Base-by-base conservation (phyloP, 75 land plant genomes). In the Picea sitchensis region DNA sequence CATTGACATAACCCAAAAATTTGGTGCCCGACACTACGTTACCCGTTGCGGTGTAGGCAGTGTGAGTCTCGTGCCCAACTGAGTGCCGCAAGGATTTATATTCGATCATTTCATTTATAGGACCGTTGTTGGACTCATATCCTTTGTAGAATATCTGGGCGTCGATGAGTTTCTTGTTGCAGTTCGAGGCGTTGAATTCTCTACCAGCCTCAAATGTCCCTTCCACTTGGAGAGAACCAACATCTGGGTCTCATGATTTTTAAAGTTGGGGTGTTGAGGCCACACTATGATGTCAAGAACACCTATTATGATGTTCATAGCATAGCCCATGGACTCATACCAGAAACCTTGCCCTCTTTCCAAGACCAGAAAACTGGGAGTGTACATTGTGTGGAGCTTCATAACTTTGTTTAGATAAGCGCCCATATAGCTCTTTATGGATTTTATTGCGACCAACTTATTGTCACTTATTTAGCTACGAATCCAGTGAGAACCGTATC, bases 231-330 rank as follows among this genome's bases (percentile, higher is more conserved):
- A n/a, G n/a, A n/a, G n/a, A n/a, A n/a, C n/a, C n/a, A n/a, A n/a
- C n/a, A n/a, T n/a, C n/a, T n/a, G n/a, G n/a, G n/a, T n/a, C n/a
- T n/a, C n/a, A n/a, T n/a, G n/a, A n/a, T n/a, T n/a, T n/a, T n/a
- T n/a, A n/a, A n/a, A n/a, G n/a, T n/a, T n/a, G n/a, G n/a, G n/a
- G n/a, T n/a, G n/a, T n/a, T n/a, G n/a, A n/a, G n/a, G n/a, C n/a
- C n/a, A n/a, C n/a, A n/a, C n/a, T n/a, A n/a, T 95, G 68, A 92
- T 90, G 77, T 96, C 97, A 3, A 96, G 77, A 0, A 92, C 81
- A 5, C 97, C 99, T 8, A 96, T 86, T 17, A 96, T 62, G 15
- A 96, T 90, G 31, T 91, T 90, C 3, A 78, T 69, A n/a, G 91
- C 94, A 65, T 83, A 92, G 36, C 88, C 87, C 73, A 90, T 54